Evolutionary conservation across 2,329 filamentous ascomycete species (phyloP).

Genomic region (Trichoderma atrobrunneum): DNA sequence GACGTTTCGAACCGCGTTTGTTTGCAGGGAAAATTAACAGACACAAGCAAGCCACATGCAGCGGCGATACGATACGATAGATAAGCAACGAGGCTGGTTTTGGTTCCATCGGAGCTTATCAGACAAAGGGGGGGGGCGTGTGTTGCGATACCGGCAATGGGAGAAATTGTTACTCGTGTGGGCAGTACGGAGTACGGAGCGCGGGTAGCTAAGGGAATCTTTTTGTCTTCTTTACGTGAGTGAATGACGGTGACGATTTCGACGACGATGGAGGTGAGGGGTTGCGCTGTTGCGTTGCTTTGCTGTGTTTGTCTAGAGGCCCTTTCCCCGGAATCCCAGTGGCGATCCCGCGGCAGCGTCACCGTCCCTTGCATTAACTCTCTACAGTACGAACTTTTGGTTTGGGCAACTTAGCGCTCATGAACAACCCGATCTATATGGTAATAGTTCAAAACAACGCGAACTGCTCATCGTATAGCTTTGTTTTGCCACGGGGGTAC

Average conservation of each 20-base stretch:
- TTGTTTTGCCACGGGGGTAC: slow-evolving; percentile 4
- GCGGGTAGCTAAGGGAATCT: background rate
- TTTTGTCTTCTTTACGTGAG: background rate
- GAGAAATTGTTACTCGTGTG: too few species aligned
- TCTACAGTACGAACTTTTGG: background rate
- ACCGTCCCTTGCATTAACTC: slow-evolving; percentile 19
- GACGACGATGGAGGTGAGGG: background rate
- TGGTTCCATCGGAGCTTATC: background rate
- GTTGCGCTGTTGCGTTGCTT: background rate
- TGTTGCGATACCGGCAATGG: background rate
- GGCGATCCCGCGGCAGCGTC: slow-evolving; percentile 16
- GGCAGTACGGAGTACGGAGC: too few species aligned
- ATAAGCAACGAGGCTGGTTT: background rate
- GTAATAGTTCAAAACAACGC: background rate
- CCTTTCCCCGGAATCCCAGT: slow-evolving; percentile 5
- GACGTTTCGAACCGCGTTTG: background rate
- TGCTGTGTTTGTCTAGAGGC: background rate
- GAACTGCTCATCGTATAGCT: background rate
- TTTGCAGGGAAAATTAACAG: background rate
- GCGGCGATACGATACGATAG: background rate
- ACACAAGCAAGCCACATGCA: background rate
- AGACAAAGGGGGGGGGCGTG: background rate
- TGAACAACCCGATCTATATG: background rate
- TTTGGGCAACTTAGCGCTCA: background rate
- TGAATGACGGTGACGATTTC: background rate